Evolutionary conservation across 2,329 filamentous ascomycete species (phyloP), one percentile per base, ranked within the genome.

Genomic region (Sclerotinia spermophila): DNA sequence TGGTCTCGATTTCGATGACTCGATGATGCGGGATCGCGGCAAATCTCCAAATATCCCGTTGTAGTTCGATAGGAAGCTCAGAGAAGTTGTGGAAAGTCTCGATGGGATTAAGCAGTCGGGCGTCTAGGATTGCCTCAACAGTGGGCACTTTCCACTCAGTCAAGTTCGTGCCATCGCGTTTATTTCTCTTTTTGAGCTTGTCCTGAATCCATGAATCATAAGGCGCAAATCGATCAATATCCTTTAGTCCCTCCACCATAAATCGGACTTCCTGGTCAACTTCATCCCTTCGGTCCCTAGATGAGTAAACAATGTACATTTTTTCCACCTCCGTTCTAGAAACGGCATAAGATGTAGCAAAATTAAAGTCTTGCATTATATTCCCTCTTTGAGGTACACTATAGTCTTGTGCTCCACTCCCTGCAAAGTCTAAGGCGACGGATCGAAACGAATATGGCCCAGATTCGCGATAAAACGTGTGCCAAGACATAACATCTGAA

Each of bases 261-360:
- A 5, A 8, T 17, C 33, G 5, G 7, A 45, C 53, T 53, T 56
- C 24, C 21, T 45, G 11, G 1, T 48, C 44, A 30, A 55, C n/a
- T 21, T 51, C 42, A 44, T 42, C 35, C 2, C 51, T 56, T 15
- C n/a, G 35, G 17, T 53, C 59, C 13, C 61, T 55, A n/a, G 58
- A 68, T 71, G 56, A 74, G 53, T 71, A 45, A 45, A 62, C 40
- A 24, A 45, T 62, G 27, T 62, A 45, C 3, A 62, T 1, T 2
- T 45, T 45, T 62, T 45, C 27, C 5, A 62, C 40, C 27, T 62
- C 19, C 19, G 5, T 33, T 45, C 1, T n/a, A 8, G 59, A 33
- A 3, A 62, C 0, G 1, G 27, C 59, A 4, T 45, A 62, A 6
- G 5, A 35, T 3, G 1, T 2, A 17, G n/a, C 27, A 10, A 55